These are phyloP conservation scores for Phytophthora hybrid DNA, from an alignment of 352 stramenopile genomes.

Conservation along the genomic window DNA sequence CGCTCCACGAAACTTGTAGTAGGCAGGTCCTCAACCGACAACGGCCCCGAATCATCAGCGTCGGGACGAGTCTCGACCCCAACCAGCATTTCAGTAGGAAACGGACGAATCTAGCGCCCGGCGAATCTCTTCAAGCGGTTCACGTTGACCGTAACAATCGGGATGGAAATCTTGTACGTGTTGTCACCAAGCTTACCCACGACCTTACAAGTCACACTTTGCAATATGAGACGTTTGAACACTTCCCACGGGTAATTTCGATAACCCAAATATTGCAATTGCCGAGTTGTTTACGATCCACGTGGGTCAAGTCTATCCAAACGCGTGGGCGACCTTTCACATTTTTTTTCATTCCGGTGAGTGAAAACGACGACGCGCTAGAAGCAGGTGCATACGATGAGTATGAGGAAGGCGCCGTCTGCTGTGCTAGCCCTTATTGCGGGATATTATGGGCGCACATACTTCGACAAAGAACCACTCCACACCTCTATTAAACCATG, in stretches of 20 bases:
- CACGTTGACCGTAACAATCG: background rate
- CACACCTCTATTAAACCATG: conserved; percentile 5
- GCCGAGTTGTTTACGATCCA: background rate
- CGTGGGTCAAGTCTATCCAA: background rate
- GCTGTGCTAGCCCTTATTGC: background rate
- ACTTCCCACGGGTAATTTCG: background rate
- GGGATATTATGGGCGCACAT: background rate
- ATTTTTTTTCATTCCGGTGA: background rate
- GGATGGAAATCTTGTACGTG: too few species aligned
- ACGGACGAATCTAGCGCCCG: too few species aligned
- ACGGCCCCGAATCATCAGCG: too few species aligned
- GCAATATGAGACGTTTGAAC: background rate
- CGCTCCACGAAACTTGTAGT: too few species aligned
- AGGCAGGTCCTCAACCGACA: too few species aligned
- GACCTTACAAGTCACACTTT: background rate
- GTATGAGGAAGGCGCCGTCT: background rate
- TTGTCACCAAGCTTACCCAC: too few species aligned
- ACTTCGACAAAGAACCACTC: conserved; percentile 5
- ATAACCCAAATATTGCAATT: background rate
- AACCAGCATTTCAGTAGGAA: too few species aligned
- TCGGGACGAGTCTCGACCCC: too few species aligned
- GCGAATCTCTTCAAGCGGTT: background rate
- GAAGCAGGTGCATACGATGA: background rate
- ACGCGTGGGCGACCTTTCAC: background rate
- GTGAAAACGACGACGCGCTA: background rate